Base-by-base conservation (phyloP, 306 rosid genomes). In the Inga leiocalycina region DNA sequence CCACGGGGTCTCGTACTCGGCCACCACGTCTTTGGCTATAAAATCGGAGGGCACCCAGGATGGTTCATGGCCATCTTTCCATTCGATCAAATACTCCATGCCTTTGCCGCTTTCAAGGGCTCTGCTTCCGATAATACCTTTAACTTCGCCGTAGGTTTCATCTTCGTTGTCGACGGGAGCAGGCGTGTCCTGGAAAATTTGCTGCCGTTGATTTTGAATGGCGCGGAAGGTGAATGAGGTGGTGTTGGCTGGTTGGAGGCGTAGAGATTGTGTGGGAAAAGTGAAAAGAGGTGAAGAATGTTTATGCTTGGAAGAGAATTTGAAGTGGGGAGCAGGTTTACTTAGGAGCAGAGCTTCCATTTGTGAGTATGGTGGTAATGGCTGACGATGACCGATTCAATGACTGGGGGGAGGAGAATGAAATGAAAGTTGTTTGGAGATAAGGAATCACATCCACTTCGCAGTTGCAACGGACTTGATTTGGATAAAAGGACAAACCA, bases 1-100 rank as follows among this genome's bases (percentile, higher is more conserved):
- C 98, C 99, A 95, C 0, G 97, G 92, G 1, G 91, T 83, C 19
- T 95, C 99, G 84, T 90, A 95, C 73, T 95, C 96, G 10, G 98
- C 85, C 3, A 95, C 79, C 8, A 95, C 96, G 76, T 95, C 98
- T 62, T 88, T 88, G 8, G 98, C 96, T 14, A 93, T 91, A 90
- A 79, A 95, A 62, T 92, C 92, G 0, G 96, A 81, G 0, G 94
- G 88, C 8, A 93, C 86, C 99, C 98, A 95, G 6, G 97, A 90
- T 0, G 97, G 99, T 14, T 89, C 67, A 65, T 95, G 96, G 0
- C 97, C 93, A 84, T 95, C 96, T 75, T 92, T 91, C 99, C 97
- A 95, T 79, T 92, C 89, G 73, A 95, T 93, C 35, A 95, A 69
- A 75, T 93, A 95, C 76, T 93, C 94, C 94, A 92, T 95, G 5